Evolutionary conservation across 2,329 filamentous ascomycete genomes (phyloP).

Genomic region (Colletotrichum paranaense): DNA sequence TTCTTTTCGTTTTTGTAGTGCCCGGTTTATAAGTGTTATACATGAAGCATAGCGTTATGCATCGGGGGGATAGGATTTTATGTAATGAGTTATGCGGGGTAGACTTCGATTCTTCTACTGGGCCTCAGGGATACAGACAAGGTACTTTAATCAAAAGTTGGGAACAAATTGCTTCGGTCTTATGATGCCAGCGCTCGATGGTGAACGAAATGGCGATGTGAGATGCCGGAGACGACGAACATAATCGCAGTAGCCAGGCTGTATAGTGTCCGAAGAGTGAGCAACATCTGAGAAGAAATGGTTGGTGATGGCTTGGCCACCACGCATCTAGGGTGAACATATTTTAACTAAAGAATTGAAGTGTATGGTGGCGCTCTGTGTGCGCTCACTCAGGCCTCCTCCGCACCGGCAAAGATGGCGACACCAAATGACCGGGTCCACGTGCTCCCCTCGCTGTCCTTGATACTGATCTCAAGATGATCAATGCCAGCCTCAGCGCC

Average conservation of each 20-base stretch:
- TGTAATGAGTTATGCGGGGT: not conserved
- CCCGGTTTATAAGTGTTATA: not conserved
- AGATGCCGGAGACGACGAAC: no score
- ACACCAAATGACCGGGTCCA: constrained; percentile 38
- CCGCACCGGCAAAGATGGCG: constrained; percentile 29
- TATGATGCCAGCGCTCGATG: not conserved
- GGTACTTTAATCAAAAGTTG: not conserved
- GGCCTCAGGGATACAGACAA: not conserved
- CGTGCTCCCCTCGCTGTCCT: constrained; percentile 38
- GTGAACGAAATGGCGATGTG: not conserved
- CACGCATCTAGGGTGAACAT: not conserved
- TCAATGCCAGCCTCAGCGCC: constrained; percentile 35
- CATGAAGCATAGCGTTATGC: not conserved
- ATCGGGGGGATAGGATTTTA: not conserved
- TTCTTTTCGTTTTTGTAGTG: not conserved
- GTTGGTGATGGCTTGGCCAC: no score
- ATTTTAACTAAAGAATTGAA: constrained; percentile 2
- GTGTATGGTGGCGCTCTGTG: not conserved
- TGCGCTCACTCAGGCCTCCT: not conserved
- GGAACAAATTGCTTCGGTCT: no score
- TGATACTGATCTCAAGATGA: constrained; percentile 32
- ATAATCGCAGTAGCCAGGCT: not conserved
- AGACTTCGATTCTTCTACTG: not conserved
- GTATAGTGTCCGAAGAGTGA: not conserved
- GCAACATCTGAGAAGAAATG: not conserved